Conservation (phyloP, 345 rosid genomes). For the Citrus australasica region DNA sequence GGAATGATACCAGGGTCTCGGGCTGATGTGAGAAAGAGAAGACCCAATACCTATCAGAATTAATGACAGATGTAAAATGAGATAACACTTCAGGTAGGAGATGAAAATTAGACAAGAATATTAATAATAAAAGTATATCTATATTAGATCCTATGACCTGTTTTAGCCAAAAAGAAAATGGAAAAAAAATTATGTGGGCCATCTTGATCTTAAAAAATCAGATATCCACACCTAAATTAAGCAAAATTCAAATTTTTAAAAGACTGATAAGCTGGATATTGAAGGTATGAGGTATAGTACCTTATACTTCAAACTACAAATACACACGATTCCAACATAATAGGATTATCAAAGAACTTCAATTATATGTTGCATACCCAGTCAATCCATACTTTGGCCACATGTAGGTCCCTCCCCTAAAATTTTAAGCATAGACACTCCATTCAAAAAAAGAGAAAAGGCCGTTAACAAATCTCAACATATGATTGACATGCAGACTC, state of each 20-base stretch:
- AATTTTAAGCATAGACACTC: neutral
- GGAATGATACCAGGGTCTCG: constrained; percentile 97
- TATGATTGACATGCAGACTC: neutral
- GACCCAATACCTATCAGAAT: constrained; percentile 68
- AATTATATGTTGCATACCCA: neutral
- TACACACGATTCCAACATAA: too few relatives aligned
- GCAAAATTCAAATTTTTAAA: neutral
- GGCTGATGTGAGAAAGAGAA: constrained; percentile 85
- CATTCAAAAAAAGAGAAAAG: too few relatives aligned
- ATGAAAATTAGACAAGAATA: neutral
- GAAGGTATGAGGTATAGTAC: too few relatives aligned
- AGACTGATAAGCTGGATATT: neutral
- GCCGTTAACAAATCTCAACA: neutral
- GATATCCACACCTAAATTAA: neutral
- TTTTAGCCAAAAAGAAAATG: neutral
- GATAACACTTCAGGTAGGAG: constrained; percentile 4
- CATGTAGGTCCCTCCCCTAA: neutral
- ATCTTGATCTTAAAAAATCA: neutral
- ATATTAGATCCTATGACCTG: neutral
- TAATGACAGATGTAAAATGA: constrained; percentile 20
- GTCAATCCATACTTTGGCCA: neutral
- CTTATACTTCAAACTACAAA: neutral
- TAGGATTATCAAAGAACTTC: neutral
- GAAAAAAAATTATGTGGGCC: neutral
- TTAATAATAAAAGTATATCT: too few relatives aligned